Base-by-base conservation (phyloP, 352 stramenopile species). In the Globisporangium radiosum region DNA sequence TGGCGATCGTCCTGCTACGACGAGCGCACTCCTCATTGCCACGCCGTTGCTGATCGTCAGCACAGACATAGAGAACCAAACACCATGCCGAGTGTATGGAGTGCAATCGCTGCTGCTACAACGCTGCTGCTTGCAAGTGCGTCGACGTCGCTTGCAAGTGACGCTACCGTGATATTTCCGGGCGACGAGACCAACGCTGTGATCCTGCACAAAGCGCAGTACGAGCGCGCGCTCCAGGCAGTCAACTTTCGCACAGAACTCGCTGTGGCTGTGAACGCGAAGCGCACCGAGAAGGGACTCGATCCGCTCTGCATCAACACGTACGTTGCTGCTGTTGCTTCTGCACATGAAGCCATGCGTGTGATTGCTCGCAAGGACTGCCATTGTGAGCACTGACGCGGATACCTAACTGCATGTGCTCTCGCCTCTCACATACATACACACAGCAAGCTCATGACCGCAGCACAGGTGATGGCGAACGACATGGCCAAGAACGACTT, bases 191-290 rank as follows among this genome's bases (percentile, higher is more conserved):
- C 43, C 25, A 64, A 64, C 47, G 52, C 19, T 5, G 59, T 39
- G 45, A 10, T 64, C 14, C 49, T 62, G 40, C 57, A 42, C 45
- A 59, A 58, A 48, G 11, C 52, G 5, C 43, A 33, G 36, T 47
- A 58, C 38, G 14, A 14, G 4, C 40, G 19, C 38, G 57, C 17
- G 15, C 54, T 75, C 42, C 72, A 76, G 59, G 71, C 63, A 17
- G 55, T 81, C 33, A 75, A 73, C 65, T 83, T 83, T 54, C 74
- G 74, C 37, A 47, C 66, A 55, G 69, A 83, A 47, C 25, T 83
- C 38, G 52, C 76, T 39, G 49, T 65, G 17, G 56, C 59, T 3
- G 65, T 84, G 40, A 84, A 84, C 59, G 57, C 55, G 5, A 72
- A 65, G 36, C 75, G 75, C 42, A 58, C 71, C 43, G 57, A 67